Base-by-base conservation (phyloP, 2,329 filamentous ascomycete genomes). In the Atkinsonella hypoxylon region DNA sequence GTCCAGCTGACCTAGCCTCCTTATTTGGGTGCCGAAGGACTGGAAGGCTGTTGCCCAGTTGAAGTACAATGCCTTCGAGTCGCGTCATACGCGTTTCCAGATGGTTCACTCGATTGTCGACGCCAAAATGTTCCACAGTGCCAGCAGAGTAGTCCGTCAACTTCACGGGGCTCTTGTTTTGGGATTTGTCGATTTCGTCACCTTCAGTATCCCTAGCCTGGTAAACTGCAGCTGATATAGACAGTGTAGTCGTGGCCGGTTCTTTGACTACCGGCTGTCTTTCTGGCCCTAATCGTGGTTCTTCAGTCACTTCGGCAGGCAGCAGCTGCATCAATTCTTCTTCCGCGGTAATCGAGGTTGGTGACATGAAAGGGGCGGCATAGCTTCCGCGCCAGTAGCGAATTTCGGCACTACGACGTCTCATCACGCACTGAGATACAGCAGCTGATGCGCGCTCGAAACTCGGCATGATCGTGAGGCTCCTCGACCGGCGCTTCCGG, bases 321-420 rank as follows among this genome's bases (percentile, higher is more conserved):
- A 44, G 70, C 64, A 44, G 70, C 64, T 48, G 57, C 55, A 46
- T 18, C 2, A 20, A 43, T 31, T 46, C 46, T 36, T 71, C 68
- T n/a, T 69, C 66, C 18, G 63, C 63, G 42, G 67, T 63, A 2
- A 76, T 77, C 4, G 76, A 75, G 32, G 75, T 63, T 0, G 77
- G 76, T 7, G 78, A 80, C 50, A 74, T 60, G 47, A 75, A 67
- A 1, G 70, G 71, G 1, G 70, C 71, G 44, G 74, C 75, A 55
- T 80, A 79, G 54, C 79, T 82, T 58, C 78, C 75, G 53, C 81
- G 72, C 79, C 80, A 83, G 58, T 79, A 80, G 12, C 77, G 74
- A 39, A 83, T 81, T 61, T 84, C 81, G 50, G 81, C 78, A 59
- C 78, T 83, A 31, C 79, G 74, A 36, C 78, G 73, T 42, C 79